Evolutionary conservation across 768 basidiomycete genomes (phyloP).

Genomic region (Leccinum imitatum): DNA sequence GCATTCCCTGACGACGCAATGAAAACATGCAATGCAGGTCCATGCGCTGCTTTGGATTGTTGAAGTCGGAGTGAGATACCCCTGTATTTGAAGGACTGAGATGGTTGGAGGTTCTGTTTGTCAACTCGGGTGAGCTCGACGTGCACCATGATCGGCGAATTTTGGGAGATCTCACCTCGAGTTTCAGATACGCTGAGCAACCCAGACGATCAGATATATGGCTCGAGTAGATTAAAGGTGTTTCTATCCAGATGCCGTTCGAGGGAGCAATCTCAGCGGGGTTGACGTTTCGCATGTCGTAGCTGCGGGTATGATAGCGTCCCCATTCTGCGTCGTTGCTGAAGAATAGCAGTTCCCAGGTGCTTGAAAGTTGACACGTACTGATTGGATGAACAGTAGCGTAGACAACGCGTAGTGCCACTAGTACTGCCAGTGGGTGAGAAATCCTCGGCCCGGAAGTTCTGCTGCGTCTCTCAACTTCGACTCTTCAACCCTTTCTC

Average conservation of each 20-base stretch:
- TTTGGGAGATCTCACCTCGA: constrained; percentile 53
- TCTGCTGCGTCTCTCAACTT: not conserved
- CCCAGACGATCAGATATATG: constrained; percentile 53
- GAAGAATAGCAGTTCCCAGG: not conserved
- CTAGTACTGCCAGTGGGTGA: not conserved
- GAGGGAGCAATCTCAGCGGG: not conserved
- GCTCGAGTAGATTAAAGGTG: constrained; percentile 62
- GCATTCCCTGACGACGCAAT: constrained; percentile 82
- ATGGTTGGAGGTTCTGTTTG: constrained; percentile 67
- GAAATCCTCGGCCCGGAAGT: constrained; percentile 3
- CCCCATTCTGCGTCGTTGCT: not conserved
- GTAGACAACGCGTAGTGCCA: too few species aligned
- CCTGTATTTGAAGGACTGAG: constrained; percentile 76
- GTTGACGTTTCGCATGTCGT: constrained; percentile 8
- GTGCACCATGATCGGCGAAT: not conserved
- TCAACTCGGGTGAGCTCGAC: not conserved
- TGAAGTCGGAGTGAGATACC: constrained; percentile 65
- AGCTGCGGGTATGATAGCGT: not conserved
- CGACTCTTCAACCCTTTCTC: not conserved
- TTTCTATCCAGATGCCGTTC: constrained; percentile 52
- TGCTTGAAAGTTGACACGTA: too few species aligned
- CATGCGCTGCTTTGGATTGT: constrained; percentile 48
- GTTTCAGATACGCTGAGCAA: constrained; percentile 63
- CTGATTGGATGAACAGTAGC: too few species aligned
- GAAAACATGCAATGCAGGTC: constrained; percentile 56